Percentiles rank a stretch among this genome's conserved stretches.
phyloP scores from a whole-genome alignment of 2,329 filamentous ascomycete genomes.

The Pestalotiopsis sp. region DNA sequence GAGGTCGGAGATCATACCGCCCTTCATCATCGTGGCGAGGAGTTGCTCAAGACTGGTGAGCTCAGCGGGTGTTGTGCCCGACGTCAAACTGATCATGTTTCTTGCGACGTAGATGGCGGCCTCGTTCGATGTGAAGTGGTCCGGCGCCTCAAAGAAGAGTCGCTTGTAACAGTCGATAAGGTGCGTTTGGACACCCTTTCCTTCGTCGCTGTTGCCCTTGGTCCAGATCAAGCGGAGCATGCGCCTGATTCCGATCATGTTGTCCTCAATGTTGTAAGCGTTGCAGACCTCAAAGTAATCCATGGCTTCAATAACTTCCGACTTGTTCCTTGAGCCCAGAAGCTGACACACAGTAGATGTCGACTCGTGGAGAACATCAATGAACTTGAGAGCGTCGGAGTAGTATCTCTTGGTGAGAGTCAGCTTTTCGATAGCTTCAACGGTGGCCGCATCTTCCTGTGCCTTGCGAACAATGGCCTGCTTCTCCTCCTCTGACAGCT shows the following conservation, averaged over 20 bases:
- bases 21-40: conserved; percentile 96
- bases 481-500: conserved; percentile 81
- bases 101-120: conserved; percentile 93
- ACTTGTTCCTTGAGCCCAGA: conserved; percentile 94
- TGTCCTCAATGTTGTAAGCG: conserved; percentile 93
- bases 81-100: conserved; percentile 99
- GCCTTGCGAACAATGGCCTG: conserved; percentile 75
- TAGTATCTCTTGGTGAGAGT: conserved; percentile 91
- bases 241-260: conserved; percentile 86
- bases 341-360: conserved; percentile 83
- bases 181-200: conserved; percentile 95
- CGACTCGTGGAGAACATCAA: conserved; percentile 84
- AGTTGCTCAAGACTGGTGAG: conserved; percentile 94
- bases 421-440: conserved; percentile 84
- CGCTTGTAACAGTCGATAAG: conserved; percentile 96
- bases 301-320: conserved; percentile 97
- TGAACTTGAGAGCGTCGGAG: conserved; percentile 89
- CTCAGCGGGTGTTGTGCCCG: conserved; percentile 92
- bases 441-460: conserved; percentile 83
- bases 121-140: conserved; percentile 84
- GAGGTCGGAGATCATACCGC: conserved; percentile 79
- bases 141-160: conserved; percentile 94
- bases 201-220: conserved; percentile 98
- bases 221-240: conserved; percentile 99
- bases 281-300: conserved; percentile 96